These are phyloP conservation scores for Fusarium subtropicale DNA, from an alignment of 2,329 filamentous ascomycete genomes.

Conservation along the genomic window DNA sequence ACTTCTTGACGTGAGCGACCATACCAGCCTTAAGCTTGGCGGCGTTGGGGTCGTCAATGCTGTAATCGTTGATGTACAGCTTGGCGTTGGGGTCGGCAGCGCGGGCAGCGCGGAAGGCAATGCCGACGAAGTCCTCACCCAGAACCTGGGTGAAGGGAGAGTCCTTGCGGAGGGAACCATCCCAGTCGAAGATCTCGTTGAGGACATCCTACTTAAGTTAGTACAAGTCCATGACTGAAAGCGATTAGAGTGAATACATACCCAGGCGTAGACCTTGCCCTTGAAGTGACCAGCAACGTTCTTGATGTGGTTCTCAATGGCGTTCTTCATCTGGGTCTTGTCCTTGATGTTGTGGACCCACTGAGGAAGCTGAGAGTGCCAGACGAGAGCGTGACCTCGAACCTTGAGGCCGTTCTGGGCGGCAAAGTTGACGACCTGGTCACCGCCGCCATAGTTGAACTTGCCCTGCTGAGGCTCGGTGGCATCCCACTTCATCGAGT, in stretches of 20 bases:
- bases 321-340: constrained; percentile 62
- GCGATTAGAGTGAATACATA: background rate
- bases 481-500: constrained; percentile 77
- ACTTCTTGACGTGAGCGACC: constrained; percentile 70
- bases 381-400: constrained; percentile 74
- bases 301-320: constrained; percentile 70
- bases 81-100: constrained; percentile 74
- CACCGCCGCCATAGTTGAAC: constrained; percentile 69
- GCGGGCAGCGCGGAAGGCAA: constrained; percentile 76
- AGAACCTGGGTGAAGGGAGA: constrained; percentile 75
- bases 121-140: constrained; percentile 75
- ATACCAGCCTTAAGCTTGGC: constrained; percentile 69
- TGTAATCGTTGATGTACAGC: constrained; percentile 82
- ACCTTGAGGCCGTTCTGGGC: constrained; percentile 62
- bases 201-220: constrained; percentile 63
- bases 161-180: constrained; percentile 65
- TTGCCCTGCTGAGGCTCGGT: constrained; percentile 50
- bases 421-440: constrained; percentile 71
- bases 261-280: constrained; percentile 63
- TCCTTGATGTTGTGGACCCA: constrained; percentile 71
- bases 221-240: background rate
- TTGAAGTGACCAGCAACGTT: constrained; percentile 69
- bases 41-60: constrained; percentile 70
- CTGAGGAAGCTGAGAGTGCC: constrained; percentile 70
- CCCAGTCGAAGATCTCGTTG: constrained; percentile 74